Evolutionary conservation across 1,284 basidiomycete species (phyloP), one percentile per base, ranked within the genome.

Genomic region (Spongispora temasekensis): DNA sequence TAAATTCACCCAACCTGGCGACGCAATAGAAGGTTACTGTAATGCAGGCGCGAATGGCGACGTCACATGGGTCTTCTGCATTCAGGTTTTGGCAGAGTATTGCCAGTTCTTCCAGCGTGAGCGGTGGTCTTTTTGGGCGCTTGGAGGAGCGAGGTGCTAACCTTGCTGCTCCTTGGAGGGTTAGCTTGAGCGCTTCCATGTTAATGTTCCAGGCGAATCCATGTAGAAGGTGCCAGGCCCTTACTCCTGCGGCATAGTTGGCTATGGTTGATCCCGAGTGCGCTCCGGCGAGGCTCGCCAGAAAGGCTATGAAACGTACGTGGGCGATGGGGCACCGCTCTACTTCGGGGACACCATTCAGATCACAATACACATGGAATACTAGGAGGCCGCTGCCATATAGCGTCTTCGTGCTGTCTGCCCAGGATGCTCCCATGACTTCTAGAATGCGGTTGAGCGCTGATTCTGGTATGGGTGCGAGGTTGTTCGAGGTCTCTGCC

Each of bases 201-300:
- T 25, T 27, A 1, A 59, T 31, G 0, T 9, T 6, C 58, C 63
- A 65, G 0, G 25, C 3, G 0, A 62, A 56, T 0, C 75, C 65
- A 57, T 81, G 78, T 0, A 79, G 53, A 0, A 72, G 64, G 61
- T 79, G 78, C 77, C 77, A 78, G 0, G 77, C 78, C 0, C 64
- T 54, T 0, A 80, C 31, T 0, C 65, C 74, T 0, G 59, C 65
- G 0, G 71, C 17, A 30, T 77, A 80, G 61, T 77, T 78, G 0
- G 58, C 23, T 0, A 77, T 37, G 4, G 73, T 64, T 0, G 56
- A 61, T 0, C 67, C 65, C 4, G 23, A 46, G 23, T 46, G 6
- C 9, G 23, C 42, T 4, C 42, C 42, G 3, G 42, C 42, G 3
- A 21, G 25, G 23, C 23, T 27, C 13, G 42, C 21, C 6, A 46